Conservation (phyloP, 306 rosid species). For the Vicia sativa region DNA sequence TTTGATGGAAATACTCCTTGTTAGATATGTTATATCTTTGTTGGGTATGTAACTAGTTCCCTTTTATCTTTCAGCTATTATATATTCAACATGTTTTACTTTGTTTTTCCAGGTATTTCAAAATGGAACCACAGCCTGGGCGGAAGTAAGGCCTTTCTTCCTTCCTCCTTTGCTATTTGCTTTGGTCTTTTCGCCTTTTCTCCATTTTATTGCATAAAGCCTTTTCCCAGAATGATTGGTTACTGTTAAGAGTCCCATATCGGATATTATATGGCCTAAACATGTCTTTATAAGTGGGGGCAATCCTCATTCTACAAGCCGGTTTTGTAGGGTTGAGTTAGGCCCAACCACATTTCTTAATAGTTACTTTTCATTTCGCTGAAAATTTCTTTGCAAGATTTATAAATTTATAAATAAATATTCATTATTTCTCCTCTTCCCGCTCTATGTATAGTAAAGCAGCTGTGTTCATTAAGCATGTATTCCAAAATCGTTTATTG, state of each 20-base stretch:
- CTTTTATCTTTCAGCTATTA: conserved; percentile 19
- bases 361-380: conserved; percentile 15
- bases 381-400: conserved; percentile 8
- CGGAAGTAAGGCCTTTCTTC: conserved; percentile 70
- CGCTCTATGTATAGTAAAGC: conserved; percentile 5
- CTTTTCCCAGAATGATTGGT: conserved; percentile 20
- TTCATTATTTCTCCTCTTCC: conserved; percentile 12
- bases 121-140: conserved; percentile 85
- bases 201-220: conserved; percentile 13
- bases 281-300: too few relatives aligned
- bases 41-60: conserved; percentile 23
- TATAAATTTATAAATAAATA: conserved; percentile 16
- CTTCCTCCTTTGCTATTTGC: conserved; percentile 4
- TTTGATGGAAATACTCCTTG: conserved; percentile 26
- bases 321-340: too few relatives aligned
- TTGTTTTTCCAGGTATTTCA: conserved; percentile 77
- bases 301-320: too few relatives aligned
- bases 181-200: conserved; percentile 15
- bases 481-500: conserved; percentile 10
- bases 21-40: conserved; percentile 6
- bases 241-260: too few relatives aligned
- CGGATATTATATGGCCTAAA: too few relatives aligned
- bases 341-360: too few relatives aligned
- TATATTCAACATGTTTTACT: conserved; percentile 34
- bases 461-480: conserved; percentile 33